Evolutionary conservation across 805 yeast species (phyloP).

Genomic region (Metschnikowia lunata): DNA sequence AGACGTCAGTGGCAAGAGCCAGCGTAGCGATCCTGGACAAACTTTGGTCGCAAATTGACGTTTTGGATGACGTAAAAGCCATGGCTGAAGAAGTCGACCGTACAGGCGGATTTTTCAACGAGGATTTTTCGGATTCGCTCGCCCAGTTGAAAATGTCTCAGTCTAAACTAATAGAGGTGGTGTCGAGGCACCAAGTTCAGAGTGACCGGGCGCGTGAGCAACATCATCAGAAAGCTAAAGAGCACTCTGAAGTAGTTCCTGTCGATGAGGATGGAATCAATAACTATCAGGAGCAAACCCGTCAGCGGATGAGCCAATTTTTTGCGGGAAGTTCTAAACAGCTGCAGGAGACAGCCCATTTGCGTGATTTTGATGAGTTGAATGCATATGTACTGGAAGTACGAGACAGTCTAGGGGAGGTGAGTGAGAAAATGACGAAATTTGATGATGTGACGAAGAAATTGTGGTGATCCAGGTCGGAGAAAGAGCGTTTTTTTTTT

Average conservation of each 20-base stretch:
- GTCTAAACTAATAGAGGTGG: conserved; percentile 29
- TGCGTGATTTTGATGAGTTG: conserved; percentile 45
- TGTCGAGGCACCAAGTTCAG: conserved; percentile 26
- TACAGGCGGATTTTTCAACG: conserved; percentile 49
- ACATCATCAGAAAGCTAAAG: conserved; percentile 11
- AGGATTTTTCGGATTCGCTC: conserved; percentile 48
- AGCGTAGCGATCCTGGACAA: conserved; percentile 65
- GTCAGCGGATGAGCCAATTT: conserved; percentile 16
- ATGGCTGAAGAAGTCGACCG: conserved; percentile 45
- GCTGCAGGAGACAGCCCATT: conserved; percentile 22
- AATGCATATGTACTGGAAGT: conserved; percentile 48
- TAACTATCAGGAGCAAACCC: conserved; percentile 11
- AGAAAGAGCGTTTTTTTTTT: too few relatives aligned
- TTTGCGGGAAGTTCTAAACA: conserved; percentile 13
- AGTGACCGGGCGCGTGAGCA: conserved; percentile 15
- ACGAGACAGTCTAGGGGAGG: conserved; percentile 44
- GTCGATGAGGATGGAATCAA: conserved; percentile 8
- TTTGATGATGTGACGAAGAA: conserved; percentile 44
- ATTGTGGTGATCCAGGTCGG: conserved; percentile 29
- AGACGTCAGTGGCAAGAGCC: conserved; percentile 52
- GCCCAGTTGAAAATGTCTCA: conserved; percentile 56
- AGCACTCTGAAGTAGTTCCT: conserved; percentile 3
- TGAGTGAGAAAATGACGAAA: conserved; percentile 47
- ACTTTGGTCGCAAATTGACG: conserved; percentile 84
- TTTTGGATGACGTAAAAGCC: conserved; percentile 70